Evolutionary conservation across 2,329 filamentous ascomycete species (phyloP), one percentile per base, ranked within the genome.

Genomic region (Neopestalotiopsis sp.): DNA sequence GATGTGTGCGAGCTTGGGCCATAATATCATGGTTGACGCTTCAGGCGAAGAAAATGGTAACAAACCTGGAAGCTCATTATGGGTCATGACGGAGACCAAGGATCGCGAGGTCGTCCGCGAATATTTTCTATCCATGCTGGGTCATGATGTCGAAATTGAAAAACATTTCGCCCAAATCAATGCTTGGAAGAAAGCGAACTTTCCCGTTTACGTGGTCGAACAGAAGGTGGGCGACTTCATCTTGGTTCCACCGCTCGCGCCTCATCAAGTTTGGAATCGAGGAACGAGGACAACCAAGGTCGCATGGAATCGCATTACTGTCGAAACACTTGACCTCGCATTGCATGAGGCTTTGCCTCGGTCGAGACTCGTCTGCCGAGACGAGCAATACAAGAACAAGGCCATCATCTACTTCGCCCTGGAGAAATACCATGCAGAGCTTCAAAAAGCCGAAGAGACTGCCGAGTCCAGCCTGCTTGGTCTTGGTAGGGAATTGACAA

Each of bases 311-410:
- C 89, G 96, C 32, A 98, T 94, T 0, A 98, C 95, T 0, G 92
- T 93, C 2, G 94, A 98, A 76, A 98, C 96, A 0, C 86, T 99
- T 3, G 92, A 95, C 72, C 84, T 97, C 78, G 96, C 95, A 0
- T 80, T 98, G 24, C 88, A 90, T 69, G 96, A 98, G 82, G 94
- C 95, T 0, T 85, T 99, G 2, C 94, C 95, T 0, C 94, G 94
- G 74, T 94, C 95, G 10, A 89, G 94, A 13, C 89, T 98, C 73
- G 95, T 98, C 2, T 98, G 96, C 77, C 92, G 96, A 49, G 96
- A 99, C 73, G 96, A 99, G 78, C 95, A 98, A 79, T 99, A 99
- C 84, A 98, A 98, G 79, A 98, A 97, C 82, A 98, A 98, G 79
- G 94, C 95, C 4, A 98, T 98, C 69, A 86, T 98, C 59, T 97